Base-by-base conservation (phyloP, 2,329 filamentous ascomycete genomes). In the Colletotrichum sp. region DNA sequence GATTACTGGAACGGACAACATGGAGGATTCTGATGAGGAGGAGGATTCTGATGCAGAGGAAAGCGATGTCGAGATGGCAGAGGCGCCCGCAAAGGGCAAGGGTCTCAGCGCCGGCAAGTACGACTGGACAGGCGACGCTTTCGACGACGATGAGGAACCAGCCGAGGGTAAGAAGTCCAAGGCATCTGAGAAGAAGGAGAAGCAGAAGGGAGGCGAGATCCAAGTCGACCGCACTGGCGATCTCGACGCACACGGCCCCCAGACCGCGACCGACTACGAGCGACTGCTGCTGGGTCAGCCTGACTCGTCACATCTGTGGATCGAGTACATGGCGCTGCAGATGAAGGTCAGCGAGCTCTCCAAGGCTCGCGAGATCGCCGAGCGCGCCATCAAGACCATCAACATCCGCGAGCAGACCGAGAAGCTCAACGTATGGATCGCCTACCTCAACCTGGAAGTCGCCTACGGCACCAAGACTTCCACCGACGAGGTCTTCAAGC, bases 251-350 rank as follows among this genome's bases (percentile, higher is more conserved):
- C 91, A 96, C 78, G 96, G 96, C 0, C 97, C 97, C 3, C 95
- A 97, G 81, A 96, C 95, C 2, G 90, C 94, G 18, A 94, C 94
- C 76, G 97, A 99, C 83, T 99, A 95, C 82, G 97, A 99, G 85
- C 93, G 97, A 78, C 92, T 98, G 29, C 90, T 99, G 55, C 91
- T 99, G 27, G 95, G 95, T 70, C 94, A 98, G 81, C 95, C 97
- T 4, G 95, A 98, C 84, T 96, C 94, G n/a, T 97, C 96, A 1
- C 88, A 93, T 75, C 90, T 98, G 33, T 99, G 97, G 97, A 94
- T 98, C 69, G 91, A 95, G 77, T 99, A 99, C 86, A 98, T 99
- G 95, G 95, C 96, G n/a, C 98, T 98, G 89, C 95, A 98, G 84
- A 93, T 98, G 83, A 93, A 98, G 81, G 90, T 98, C 66, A 95